Evolutionary conservation across 345 rosid species (phyloP).

Genomic region (Iberis pinnata): DNA sequence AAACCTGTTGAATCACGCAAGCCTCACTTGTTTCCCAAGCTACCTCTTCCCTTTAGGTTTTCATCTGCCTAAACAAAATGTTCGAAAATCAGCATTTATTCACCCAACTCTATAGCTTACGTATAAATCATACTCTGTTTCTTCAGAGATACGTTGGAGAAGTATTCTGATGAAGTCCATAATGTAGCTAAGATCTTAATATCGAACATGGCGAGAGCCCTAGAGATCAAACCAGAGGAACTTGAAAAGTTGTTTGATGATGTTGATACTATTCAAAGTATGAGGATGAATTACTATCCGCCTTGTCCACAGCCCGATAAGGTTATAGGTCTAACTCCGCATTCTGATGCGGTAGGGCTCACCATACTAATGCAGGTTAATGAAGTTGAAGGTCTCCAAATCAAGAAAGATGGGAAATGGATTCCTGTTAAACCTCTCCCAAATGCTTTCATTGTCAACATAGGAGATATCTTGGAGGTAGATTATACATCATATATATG

Average conservation of each 20-base stretch:
- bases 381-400: slow-evolving; percentile 50
- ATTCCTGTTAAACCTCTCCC: slow-evolving; percentile 42
- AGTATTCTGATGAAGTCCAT: slow-evolving; percentile 35
- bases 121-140: too few species aligned
- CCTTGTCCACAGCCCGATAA: slow-evolving; percentile 53
- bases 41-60: slow-evolving; percentile 36
- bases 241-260: slow-evolving; percentile 30
- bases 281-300: slow-evolving; percentile 60
- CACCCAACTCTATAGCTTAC: neutral
- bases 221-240: slow-evolving; percentile 43
- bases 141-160: slow-evolving; percentile 44
- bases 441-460: slow-evolving; percentile 46
- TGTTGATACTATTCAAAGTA: slow-evolving; percentile 23
- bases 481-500: too few species aligned
- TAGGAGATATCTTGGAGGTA: slow-evolving; percentile 49
- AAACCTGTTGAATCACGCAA: slow-evolving; percentile 26
- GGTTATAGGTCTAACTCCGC: slow-evolving; percentile 39
- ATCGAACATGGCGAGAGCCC: slow-evolving; percentile 34
- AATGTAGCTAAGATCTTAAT: slow-evolving; percentile 34
- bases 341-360: slow-evolving; percentile 42
- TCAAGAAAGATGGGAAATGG: slow-evolving; percentile 44
- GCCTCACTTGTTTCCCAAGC: slow-evolving; percentile 33
- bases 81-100: neutral
- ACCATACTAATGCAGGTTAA: slow-evolving; percentile 46
- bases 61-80: slow-evolving; percentile 5